Evolutionary conservation across 1,284 basidiomycete genomes (phyloP), one percentile per base, ranked within the genome.

Genomic region (Rhodotorula sp.): DNA sequence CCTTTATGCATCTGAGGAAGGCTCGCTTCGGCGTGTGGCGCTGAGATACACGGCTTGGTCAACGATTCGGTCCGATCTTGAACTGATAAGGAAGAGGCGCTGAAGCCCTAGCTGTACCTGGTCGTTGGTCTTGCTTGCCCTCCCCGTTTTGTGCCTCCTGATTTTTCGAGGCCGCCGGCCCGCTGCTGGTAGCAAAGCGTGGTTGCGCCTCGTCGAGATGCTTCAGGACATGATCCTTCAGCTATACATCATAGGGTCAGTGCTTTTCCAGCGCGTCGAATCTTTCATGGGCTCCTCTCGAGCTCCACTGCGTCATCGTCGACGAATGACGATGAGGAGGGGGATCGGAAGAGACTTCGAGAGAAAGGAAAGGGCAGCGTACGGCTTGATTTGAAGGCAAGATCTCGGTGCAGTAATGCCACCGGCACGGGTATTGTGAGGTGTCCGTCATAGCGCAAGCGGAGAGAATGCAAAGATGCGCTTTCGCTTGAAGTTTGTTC

Each of bases 121-220:
- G 47, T 48, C 29, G 47, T 15, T 49, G 26, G 8, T 29, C 54
- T n/a, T 8, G 15, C 46, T 47, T 34, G n/a, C 14, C 59, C 46
- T 31, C 12, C 18, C 3, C 47, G 29, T 18, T 49, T 14, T 29
- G 46, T 43, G 31, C 58, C 10, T 34, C 34, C 34, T 34, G 34
- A 34, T 34, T 34, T 34, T 43, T 29, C 5, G 59, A 47, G n/a
- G 43, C 20, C 5, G 7, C 46, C 21, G n/a, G 15, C 43, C n/a
- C 31, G 23, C 46, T 26, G 23, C 46, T 26, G 21, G n/a, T 4
- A 16, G 26, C 39, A 39, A 39, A 39, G 12, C 46, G 58, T 18
- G 62, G 62, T 20, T 57, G 43, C 54, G 62, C 43, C 62, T 64
- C 62, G 26, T 57, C 54, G 20, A 64, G 43, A 16, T 64, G 62